Percentiles rank a stretch among this genome's conserved stretches.
Evolutionary conservation across 352 stramenopile genomes (phyloP).

Genomic region (Peronosclerospora sorghi): DNA sequence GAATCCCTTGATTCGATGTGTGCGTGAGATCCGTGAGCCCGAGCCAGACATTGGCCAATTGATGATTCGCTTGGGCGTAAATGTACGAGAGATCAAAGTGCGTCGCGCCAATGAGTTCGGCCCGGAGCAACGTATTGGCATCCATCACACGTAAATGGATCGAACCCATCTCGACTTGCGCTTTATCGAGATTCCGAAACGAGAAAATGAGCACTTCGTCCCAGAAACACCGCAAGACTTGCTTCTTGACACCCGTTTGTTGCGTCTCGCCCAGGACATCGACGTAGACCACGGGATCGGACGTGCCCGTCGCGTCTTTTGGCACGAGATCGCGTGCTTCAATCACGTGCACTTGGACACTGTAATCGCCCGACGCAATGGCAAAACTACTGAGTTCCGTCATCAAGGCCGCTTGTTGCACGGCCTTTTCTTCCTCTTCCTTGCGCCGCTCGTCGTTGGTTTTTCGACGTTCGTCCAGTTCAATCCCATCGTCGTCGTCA

Average conservation of each 20-base stretch:
- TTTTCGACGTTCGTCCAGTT: constrained; percentile 38
- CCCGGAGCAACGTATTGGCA: constrained; percentile 75
- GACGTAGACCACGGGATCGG: constrained; percentile 87
- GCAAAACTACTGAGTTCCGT: constrained; percentile 67
- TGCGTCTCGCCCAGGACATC: constrained; percentile 80
- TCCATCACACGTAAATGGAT: constrained; percentile 80
- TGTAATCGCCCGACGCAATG: constrained; percentile 83
- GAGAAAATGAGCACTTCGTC: constrained; percentile 75
- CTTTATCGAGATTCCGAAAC: constrained; percentile 65
- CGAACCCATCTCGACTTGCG: constrained; percentile 75
- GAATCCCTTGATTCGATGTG: constrained; percentile 75
- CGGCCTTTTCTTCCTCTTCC: constrained; percentile 54
- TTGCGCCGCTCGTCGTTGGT: constrained; percentile 56
- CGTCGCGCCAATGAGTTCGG: constrained; percentile 80
- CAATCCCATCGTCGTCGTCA: constrained; percentile 50
- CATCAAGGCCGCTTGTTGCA: constrained; percentile 68
- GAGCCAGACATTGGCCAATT: constrained; percentile 86
- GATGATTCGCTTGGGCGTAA: constrained; percentile 80
- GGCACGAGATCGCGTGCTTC: constrained; percentile 81
- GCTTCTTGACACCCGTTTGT: constrained; percentile 74
- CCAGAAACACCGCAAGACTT: constrained; percentile 83
- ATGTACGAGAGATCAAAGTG: constrained; percentile 84
- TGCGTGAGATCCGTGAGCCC: constrained; percentile 78
- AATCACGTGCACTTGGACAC: constrained; percentile 85
- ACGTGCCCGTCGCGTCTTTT: constrained; percentile 82